Base-by-base conservation (phyloP, 441 rosid species). In the Pelargonium fulgidum region DNA sequence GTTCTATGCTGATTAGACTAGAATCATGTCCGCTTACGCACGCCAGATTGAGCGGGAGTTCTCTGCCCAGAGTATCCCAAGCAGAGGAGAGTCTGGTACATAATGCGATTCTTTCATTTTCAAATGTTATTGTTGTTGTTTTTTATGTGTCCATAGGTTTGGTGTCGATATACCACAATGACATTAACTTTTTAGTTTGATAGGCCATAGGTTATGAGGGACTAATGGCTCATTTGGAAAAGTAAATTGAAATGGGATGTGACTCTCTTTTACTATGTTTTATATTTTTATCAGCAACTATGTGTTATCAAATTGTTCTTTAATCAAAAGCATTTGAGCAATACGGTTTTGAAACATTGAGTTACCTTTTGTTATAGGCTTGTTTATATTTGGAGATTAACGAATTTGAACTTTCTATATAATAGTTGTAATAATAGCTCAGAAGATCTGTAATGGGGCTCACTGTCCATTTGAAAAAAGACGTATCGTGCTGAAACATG, bases 31-130 rank as follows among this genome's bases (percentile, higher is more conserved):
- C 13, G 92, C 87, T 78, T 86, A 84, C 19, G 83, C 79, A 9
- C 92, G 84, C 81, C 91, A 84, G 78, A 86, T 86, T 92, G 98
- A 89, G 77, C 81, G 90, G 68, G 80, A 84, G 68, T 70, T 68
- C 86, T 93, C 98, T 3, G 80, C 85, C 68, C 81, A 26, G 64
- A 82, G 79, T 78, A 85, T 90, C 81, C 72, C 85, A 0, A 89
- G 90, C 70, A 79, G 89, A 75, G 91, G 79, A 66, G 84, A 79
- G 68, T 89, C 98, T 5, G 97, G 98, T 90, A 84, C 33, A 26
- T 26, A 26, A 26, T 71, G 73, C 26, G 10, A 61, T 73, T 13
- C 50, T 67, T 71, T 17, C 24, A 5, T 50, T 62, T 26, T 12
- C 0, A 63, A 10, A 7, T 11, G 0, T 14, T 54, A 8, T 36